Evolutionary conservation across 1,139 yeast species (phyloP).

Genomic region (Candida tunisiensis): DNA sequence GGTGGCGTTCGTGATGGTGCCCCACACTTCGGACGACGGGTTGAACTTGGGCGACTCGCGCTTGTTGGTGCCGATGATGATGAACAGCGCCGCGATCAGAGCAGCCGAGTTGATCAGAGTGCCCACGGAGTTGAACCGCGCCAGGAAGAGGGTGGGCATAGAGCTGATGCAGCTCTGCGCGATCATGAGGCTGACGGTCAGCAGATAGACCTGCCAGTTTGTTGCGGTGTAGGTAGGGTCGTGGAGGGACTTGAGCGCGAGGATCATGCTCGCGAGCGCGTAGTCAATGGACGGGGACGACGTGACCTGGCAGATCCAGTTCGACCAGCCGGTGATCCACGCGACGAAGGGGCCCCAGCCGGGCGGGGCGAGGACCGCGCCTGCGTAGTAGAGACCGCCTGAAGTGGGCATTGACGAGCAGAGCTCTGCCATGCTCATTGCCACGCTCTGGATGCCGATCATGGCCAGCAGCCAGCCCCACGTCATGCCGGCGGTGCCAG

Average conservation of each 20-base stretch:
- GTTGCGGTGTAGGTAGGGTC: conserved; percentile 25
- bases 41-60: not conserved
- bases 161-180: conserved; percentile 31
- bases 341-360: conserved; percentile 37
- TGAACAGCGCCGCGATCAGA: not conserved
- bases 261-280: conserved; percentile 37
- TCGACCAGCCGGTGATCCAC: conserved; percentile 42
- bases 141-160: conserved; percentile 32
- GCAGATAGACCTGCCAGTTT: conserved; percentile 32
- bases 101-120: conserved; percentile 30
- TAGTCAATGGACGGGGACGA: conserved; percentile 42
- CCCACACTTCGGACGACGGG: conserved; percentile 21
- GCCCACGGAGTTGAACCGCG: conserved; percentile 42
- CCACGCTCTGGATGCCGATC: conserved; percentile 30
- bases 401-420: conserved; percentile 55
- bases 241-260: conserved; percentile 28
- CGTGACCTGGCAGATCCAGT: conserved; percentile 38
- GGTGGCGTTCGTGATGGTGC: conserved; percentile 34
- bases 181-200: conserved; percentile 30
- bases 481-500: conserved; percentile 40
- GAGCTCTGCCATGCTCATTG: conserved; percentile 41
- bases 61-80: conserved; percentile 24
- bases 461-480: conserved; percentile 53
- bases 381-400: conserved; percentile 48
- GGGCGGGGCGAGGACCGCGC: conserved; percentile 24